These are phyloP conservation scores for Amanita thiersii DNA, from an alignment of 768 basidiomycete species.

Conservation along the genomic window DNA sequence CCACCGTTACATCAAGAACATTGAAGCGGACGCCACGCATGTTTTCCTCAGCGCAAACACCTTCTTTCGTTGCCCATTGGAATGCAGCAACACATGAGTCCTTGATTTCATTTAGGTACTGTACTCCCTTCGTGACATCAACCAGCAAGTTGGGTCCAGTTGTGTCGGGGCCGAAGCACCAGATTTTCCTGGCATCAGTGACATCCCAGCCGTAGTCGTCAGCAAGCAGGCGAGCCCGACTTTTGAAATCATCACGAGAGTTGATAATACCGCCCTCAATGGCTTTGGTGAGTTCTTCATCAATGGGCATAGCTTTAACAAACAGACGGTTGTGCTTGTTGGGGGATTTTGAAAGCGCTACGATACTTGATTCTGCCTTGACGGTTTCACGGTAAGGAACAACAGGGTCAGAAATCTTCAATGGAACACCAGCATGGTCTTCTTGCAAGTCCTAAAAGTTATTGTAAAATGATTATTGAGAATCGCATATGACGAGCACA, in stretches of 20 bases:
- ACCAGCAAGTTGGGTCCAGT: constrained; percentile 95
- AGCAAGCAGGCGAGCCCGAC: constrained; percentile 89
- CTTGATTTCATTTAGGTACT: constrained; percentile 99
- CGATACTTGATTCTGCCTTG: constrained; percentile 89
- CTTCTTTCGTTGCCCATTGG: constrained; percentile 99
- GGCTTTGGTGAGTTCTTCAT: constrained; percentile 89
- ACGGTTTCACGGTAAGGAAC: constrained; percentile 98
- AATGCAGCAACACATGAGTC: constrained; percentile 98
- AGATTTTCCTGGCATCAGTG: constrained; percentile 98
- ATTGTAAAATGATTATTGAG: constrained; percentile 1
- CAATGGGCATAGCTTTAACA: constrained; percentile 86
- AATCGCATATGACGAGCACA: constrained; percentile 9
- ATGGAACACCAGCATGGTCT: constrained; percentile 98
- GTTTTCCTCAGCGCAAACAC: constrained; percentile 93
- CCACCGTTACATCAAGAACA: constrained; percentile 88
- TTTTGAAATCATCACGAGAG: constrained; percentile 96
- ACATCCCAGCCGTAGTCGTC: constrained; percentile 99
- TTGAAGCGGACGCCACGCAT: constrained; percentile 99
- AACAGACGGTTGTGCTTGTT: constrained; percentile 99
- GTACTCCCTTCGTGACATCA: constrained; percentile 98
- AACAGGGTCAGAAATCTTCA: constrained; percentile 97
- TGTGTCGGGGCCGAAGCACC: constrained; percentile 99
- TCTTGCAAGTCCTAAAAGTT: constrained; percentile 85
- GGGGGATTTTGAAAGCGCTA: constrained; percentile 97
- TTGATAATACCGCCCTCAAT: constrained; percentile 83